Evolutionary conservation across 108 stramenopile genomes (phyloP).

Genomic region (Licmophora abbreviata): DNA sequence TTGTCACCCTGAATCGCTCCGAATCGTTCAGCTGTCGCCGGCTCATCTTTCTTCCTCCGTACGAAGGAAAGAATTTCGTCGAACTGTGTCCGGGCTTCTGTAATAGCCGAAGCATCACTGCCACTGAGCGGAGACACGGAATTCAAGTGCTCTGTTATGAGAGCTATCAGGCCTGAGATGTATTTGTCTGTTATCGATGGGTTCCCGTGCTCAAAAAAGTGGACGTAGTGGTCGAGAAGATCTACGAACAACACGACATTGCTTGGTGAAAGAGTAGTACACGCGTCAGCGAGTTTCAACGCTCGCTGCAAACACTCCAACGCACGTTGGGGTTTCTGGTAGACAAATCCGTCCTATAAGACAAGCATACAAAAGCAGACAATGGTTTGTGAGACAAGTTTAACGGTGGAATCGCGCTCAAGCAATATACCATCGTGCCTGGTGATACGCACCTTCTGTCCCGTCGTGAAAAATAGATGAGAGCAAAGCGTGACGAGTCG

Average conservation of each 20-base stretch:
- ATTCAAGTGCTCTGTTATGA: constrained; percentile 89
- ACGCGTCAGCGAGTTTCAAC: constrained; percentile 86
- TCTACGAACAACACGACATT: constrained; percentile 90
- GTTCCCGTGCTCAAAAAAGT: constrained; percentile 88
- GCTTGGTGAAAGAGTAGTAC: constrained; percentile 55
- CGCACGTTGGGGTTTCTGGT: constrained; percentile 81
- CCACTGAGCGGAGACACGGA: constrained; percentile 23
- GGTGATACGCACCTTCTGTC: constrained; percentile 17
- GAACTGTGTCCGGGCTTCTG: constrained; percentile 57
- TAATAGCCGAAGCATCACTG: constrained; percentile 19
- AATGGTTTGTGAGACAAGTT: too few relatives aligned
- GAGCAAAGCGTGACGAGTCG: constrained; percentile 85
- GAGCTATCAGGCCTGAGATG: constrained; percentile 79
- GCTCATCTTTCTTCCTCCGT: constrained; percentile 46
- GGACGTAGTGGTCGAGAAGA: constrained; percentile 91
- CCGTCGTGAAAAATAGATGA: constrained; percentile 81
- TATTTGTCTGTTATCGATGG: constrained; percentile 82
- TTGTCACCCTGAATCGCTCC: constrained; percentile 37
- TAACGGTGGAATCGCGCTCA: too few relatives aligned
- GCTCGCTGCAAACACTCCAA: constrained; percentile 92
- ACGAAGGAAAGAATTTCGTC: constrained; percentile 38
- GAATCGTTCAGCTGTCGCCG: constrained; percentile 53
- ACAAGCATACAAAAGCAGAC: constrained; percentile 1
- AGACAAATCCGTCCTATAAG: not conserved
- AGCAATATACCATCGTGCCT: too few relatives aligned